Conservation (phyloP, 176 grass and related monocot species). For the Oropetium thomaeum region DNA sequence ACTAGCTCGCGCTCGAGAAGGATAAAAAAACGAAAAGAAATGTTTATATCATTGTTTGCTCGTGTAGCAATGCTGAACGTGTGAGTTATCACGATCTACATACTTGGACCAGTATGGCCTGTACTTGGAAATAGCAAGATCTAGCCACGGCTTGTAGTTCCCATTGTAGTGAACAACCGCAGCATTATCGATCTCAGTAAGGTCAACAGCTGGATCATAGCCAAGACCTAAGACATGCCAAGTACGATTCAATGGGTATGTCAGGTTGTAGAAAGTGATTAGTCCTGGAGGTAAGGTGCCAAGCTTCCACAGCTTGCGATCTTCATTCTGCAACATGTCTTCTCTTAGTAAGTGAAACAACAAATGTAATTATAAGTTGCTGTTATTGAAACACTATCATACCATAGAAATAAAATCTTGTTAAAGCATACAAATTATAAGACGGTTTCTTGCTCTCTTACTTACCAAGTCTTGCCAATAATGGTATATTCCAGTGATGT, state of each 20-base stretch:
- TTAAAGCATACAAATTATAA: conserved; percentile 29
- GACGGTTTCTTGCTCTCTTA: conserved; percentile 13
- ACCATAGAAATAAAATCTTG: conserved; percentile 2
- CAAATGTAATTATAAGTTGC: conserved; percentile 1
- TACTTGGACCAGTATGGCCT: conserved; percentile 88
- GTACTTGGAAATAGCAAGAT: conserved; percentile 95
- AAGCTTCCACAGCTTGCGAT: conserved; percentile 91
- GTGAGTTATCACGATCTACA: conserved; percentile 60
- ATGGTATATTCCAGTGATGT: conserved; percentile 98
- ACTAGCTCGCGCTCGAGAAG: background rate
- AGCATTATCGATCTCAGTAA: conserved; percentile 66
- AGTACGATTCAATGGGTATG: conserved; percentile 67
- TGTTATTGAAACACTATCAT: background rate
- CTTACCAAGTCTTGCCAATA: conserved; percentile 97
- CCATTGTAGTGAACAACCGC: conserved; percentile 92
- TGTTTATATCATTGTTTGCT: conserved; percentile 41
- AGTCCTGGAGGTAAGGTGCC: conserved; percentile 83
- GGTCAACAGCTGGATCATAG: conserved; percentile 86
- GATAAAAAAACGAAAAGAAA: conserved; percentile 2
- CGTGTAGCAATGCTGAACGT: conserved; percentile 62
- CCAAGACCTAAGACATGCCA: conserved; percentile 98
- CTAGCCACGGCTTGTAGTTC: conserved; percentile 96
- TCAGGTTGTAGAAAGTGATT: conserved; percentile 99
- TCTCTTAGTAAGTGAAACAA: conserved; percentile 29
- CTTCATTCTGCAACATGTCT: conserved; percentile 61